Evolutionary conservation across 495 filamentous ascomycete genomes (phyloP), one percentile per base, ranked within the genome.

Genomic region (Talaromyces proteolyticus): DNA sequence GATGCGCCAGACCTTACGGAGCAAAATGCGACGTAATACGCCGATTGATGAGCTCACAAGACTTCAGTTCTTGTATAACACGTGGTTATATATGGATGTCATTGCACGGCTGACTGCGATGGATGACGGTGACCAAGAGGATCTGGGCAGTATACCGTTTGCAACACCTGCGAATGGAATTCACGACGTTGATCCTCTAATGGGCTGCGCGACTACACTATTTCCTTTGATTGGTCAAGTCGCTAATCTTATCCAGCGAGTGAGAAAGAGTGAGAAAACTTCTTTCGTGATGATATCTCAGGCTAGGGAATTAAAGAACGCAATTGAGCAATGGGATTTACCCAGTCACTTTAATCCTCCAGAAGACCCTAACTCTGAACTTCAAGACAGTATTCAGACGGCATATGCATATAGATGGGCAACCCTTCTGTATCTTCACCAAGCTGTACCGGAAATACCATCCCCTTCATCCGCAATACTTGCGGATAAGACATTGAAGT

Each of bases 51-150:
- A 84, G 23, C 61, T 81, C 16, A 64, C 71, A 37, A 64, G 85
- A 8, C 66, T 90, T 42, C 77, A 77, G 36, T 90, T 90, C 57
- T 66, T 91, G 36, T 85, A 85, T 61, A 90, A 88, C 60, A 83
- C 85, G 7, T 90, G 82, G 81, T 73, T 89, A 16, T 91, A 90
- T 56, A 87, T 89, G 81, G 86, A 91, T 64, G 87, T 90, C 29
- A 84, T 91, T 52, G 82, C 87, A 18, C 80, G 85, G 10, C 64
- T 91, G 25, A 90, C 87, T 0, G 84, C 85, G 12, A 66, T 82
- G 18, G 80, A 81, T 47, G 77, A 79, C 4, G 78, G 81, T 17
- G 77, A 80, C 1, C 64, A 68, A 12, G 73, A 72, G 47, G 70
- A 78, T 47, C 69, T 84, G 46, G 79, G 85, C 40, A 57, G 52